Conservation (phyloP, 306 rosid species). For the Psophocarpus tetragonolobus region DNA sequence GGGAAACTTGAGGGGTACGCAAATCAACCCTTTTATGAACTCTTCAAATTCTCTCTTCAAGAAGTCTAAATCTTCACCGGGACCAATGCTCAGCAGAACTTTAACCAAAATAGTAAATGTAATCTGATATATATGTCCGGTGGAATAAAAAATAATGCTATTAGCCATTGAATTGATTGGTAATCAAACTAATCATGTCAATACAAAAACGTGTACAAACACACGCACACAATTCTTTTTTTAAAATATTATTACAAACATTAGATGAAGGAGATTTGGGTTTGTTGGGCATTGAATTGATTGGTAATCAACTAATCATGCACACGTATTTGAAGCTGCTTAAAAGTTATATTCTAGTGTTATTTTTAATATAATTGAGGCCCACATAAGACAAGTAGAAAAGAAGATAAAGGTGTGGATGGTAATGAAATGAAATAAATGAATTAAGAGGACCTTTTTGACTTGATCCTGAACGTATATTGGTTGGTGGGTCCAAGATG, state of each 20-base stretch:
- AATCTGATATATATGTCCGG: conserved; percentile 49
- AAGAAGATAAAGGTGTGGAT: neutral
- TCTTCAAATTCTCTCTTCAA: conserved; percentile 78
- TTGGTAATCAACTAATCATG: too few relatives aligned
- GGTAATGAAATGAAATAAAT: neutral
- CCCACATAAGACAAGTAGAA: neutral
- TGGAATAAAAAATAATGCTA: neutral
- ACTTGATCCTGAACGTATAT: conserved; percentile 72
- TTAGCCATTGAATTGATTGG: neutral
- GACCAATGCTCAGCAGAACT: conserved; percentile 74
- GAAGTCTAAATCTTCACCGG: conserved; percentile 68
- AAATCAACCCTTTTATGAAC: conserved; percentile 84
- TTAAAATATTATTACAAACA: too few relatives aligned
- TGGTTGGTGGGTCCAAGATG: conserved; percentile 53
- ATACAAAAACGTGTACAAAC: neutral
- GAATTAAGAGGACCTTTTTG: conserved; percentile 53
- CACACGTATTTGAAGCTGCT: too few relatives aligned
- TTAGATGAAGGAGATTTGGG: neutral
- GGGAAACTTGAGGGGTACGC: conserved; percentile 87
- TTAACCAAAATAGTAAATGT: conserved; percentile 74
- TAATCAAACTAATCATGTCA: neutral
- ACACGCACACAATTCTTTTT: neutral
- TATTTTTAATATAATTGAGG: neutral
- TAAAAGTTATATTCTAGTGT: too few relatives aligned
- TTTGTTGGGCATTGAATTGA: neutral